These are phyloP conservation scores for Neofusicoccum sp. DNA, from an alignment of 2,329 filamentous ascomycete genomes.

Conservation along the genomic window DNA sequence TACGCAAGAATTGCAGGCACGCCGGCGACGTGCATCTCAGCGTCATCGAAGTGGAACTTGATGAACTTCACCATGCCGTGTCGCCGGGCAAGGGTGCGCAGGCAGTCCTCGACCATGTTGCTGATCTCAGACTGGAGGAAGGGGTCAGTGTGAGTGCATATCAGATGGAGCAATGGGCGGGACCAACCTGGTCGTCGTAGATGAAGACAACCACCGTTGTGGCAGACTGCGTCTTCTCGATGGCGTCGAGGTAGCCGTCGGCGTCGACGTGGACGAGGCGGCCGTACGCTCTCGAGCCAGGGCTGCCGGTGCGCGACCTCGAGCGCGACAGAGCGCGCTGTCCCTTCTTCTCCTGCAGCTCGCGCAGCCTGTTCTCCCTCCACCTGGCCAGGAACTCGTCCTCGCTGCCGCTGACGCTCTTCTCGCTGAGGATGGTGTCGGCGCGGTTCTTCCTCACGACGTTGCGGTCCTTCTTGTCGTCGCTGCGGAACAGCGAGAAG, in stretches of 20 bases:
- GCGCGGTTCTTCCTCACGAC: slow-evolving; percentile 17
- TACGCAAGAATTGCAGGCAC: slow-evolving; percentile 90
- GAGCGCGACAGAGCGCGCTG: slow-evolving; percentile 42
- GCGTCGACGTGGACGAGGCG: slow-evolving; percentile 82
- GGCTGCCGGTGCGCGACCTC: slow-evolving; percentile 66
- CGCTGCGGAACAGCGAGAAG: slow-evolving; percentile 27
- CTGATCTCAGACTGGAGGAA: slow-evolving; percentile 71
- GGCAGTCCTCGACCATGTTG: slow-evolving; percentile 71
- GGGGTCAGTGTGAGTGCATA: slow-evolving; percentile 16
- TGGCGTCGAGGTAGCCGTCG: slow-evolving; percentile 88
- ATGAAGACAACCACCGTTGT: slow-evolving; percentile 91
- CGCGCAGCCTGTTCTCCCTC: slow-evolving; percentile 75
- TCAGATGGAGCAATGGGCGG: slow-evolving; percentile 3
- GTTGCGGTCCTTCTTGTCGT: slow-evolving; percentile 11
- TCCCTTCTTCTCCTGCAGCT: slow-evolving; percentile 65
- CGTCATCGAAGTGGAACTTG: slow-evolving; percentile 86
- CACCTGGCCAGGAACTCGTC: slow-evolving; percentile 80
- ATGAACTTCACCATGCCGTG: slow-evolving; percentile 78
- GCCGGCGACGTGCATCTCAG: slow-evolving; percentile 87
- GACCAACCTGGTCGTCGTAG: slow-evolving; percentile 77
- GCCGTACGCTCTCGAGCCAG: slow-evolving; percentile 75
- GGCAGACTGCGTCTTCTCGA: slow-evolving; percentile 80
- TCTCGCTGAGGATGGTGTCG: slow-evolving; percentile 44
- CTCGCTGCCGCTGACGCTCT: slow-evolving; percentile 62
- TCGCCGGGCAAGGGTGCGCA: slow-evolving; percentile 69